These are phyloP conservation scores for Vigna trinervia DNA, from an alignment of 306 rosid species.

Conservation along the genomic window DNA sequence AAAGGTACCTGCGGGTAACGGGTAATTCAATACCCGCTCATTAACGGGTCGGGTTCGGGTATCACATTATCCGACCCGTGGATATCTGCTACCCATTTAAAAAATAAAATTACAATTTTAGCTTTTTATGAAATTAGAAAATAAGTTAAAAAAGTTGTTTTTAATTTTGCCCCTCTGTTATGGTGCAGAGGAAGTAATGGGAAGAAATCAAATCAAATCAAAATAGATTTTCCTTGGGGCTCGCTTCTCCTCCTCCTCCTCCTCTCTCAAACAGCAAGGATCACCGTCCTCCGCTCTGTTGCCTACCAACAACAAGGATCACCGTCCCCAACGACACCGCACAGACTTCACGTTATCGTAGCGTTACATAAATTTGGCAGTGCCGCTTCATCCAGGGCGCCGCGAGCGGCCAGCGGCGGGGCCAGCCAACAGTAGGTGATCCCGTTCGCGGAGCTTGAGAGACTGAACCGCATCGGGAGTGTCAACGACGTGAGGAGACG, in stretches of 20 bases:
- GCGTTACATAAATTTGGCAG: slow-evolving; percentile 57
- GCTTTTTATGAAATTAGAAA: no score
- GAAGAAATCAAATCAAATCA: no score
- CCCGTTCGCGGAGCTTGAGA: slow-evolving; percentile 74
- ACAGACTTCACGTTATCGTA: slow-evolving; percentile 65
- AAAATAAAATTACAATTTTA: no score
- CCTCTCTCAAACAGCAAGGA: background rate
- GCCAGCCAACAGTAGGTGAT: slow-evolving; percentile 43
- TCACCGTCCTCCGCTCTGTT: slow-evolving; percentile 7
- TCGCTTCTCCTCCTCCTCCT: no score
- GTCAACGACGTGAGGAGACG: slow-evolving; percentile 4
- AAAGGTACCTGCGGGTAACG: no score
- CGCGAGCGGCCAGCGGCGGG: background rate
- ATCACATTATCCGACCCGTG: no score
- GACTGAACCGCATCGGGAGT: slow-evolving; percentile 82
- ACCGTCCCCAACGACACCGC: slow-evolving; percentile 55
- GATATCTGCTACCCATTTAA: no score
- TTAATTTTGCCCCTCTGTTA: background rate
- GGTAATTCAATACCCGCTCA: no score
- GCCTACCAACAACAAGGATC: background rate
- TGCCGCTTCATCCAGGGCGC: slow-evolving; percentile 64
- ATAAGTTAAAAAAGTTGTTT: no score
- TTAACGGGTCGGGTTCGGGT: no score
- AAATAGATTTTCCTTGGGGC: no score
- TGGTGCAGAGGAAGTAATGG: no score